Percentiles rank a stretch among this genome's conserved stretches.
phyloP scores from a whole-genome alignment of 176 grass and related monocot species.

The Elaeis guineensis region DNA sequence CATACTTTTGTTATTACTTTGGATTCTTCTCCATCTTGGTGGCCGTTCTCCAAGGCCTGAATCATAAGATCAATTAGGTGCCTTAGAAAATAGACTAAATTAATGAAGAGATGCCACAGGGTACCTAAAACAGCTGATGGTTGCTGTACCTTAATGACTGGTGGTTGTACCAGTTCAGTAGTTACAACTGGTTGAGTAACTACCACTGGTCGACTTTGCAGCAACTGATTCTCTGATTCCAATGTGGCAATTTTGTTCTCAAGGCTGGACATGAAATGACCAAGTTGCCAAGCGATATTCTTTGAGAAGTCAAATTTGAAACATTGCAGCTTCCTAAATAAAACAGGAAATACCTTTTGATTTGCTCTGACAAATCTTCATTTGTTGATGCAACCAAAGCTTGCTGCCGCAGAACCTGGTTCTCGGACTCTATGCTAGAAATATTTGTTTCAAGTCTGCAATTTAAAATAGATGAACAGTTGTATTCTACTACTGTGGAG shows the following conservation, averaged over 20 bases:
- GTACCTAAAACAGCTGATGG: not conserved
- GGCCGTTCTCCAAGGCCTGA: constrained; percentile 45
- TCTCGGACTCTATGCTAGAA: constrained; percentile 72
- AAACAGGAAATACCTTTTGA: constrained; percentile 35
- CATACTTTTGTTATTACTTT: constrained; percentile 12
- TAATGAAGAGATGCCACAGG: not conserved
- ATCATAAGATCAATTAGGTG: constrained; percentile 7
- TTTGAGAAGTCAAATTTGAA: not conserved
- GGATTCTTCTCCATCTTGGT: constrained; percentile 16
- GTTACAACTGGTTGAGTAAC: constrained; percentile 14
- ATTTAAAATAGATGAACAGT: constrained; percentile 11
- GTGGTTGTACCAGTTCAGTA: constrained; percentile 38
- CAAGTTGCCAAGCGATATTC: too few species aligned
- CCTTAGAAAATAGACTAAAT: not conserved
- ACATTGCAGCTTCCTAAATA: not conserved
- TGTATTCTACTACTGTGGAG: not conserved
- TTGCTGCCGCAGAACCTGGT: constrained; percentile 65
- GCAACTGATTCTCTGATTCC: constrained; percentile 58
- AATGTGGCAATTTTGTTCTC: constrained; percentile 64
- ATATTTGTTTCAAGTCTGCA: constrained; percentile 69
- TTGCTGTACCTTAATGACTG: constrained; percentile 38
- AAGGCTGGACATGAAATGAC: constrained; percentile 27
- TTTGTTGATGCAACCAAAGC: constrained; percentile 60
- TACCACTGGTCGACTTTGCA: constrained; percentile 34
- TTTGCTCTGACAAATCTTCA: constrained; percentile 60